These are phyloP conservation scores for Penicillium freii DNA, from an alignment of 2,329 filamentous ascomycete species.

Conservation along the genomic window DNA sequence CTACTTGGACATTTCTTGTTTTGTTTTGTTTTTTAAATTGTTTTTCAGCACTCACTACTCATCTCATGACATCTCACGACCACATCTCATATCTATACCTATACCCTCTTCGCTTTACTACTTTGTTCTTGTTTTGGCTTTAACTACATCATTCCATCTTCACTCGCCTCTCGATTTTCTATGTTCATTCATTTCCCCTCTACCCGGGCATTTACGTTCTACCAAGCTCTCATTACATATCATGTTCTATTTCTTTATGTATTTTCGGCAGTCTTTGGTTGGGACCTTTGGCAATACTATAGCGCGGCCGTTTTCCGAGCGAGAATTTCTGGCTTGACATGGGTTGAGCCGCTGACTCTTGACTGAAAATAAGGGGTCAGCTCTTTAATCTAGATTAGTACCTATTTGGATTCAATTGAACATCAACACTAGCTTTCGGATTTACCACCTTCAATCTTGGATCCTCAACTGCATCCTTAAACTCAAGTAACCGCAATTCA, in stretches of 20 bases:
- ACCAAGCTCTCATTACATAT: not conserved
- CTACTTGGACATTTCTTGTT: not conserved
- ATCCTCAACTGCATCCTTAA: not conserved
- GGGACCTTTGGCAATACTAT: not conserved
- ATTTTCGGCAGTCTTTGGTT: not conserved
- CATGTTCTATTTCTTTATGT: not conserved
- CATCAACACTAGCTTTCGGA: not conserved
- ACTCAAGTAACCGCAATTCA: not conserved
- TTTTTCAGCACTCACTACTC: not conserved
- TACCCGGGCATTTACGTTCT: not conserved
- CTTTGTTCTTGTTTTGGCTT: not conserved
- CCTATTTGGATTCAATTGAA: not conserved
- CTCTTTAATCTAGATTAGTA: not conserved
- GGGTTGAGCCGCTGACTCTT: not conserved
- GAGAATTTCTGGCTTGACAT: not conserved
- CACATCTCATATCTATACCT: not conserved
- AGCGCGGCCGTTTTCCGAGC: not conserved
- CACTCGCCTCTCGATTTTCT: not conserved
- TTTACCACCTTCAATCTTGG: not conserved
- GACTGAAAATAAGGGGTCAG: not conserved
- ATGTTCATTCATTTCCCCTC: not conserved
- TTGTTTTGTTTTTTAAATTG: not conserved
- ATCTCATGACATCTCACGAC: constrained; percentile 8
- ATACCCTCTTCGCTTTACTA: constrained; percentile 1
- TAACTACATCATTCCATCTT: not conserved